These are phyloP conservation scores for Cladosporium sp. DNA, from an alignment of 2,329 filamentous ascomycete species.

Conservation along the genomic window DNA sequence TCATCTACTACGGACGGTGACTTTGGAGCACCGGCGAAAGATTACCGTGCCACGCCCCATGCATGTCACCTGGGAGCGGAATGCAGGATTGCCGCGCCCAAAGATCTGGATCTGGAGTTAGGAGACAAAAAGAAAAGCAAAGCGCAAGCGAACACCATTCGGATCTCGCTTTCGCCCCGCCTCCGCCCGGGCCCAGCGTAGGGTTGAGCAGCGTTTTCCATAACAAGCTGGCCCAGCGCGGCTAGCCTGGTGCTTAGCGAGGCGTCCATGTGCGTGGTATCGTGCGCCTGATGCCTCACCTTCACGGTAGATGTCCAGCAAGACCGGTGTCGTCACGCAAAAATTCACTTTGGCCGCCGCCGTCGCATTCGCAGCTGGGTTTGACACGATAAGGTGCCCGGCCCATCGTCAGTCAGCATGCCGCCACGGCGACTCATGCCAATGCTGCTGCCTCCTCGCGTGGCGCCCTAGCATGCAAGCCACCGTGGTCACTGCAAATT, in stretches of 20 bases:
- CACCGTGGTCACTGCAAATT: not conserved
- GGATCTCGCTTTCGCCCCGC: not conserved
- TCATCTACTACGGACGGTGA: no score
- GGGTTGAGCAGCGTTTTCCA: not conserved
- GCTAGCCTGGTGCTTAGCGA: not conserved
- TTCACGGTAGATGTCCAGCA: not conserved
- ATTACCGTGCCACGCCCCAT: not conserved
- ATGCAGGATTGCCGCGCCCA: not conserved
- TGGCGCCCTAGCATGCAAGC: slow-evolving; percentile 1
- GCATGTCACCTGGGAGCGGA: not conserved
- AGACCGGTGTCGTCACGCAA: not conserved
- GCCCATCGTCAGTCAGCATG: slow-evolving; percentile 3
- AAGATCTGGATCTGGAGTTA: slow-evolving; percentile 1
- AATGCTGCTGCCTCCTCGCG: not conserved
- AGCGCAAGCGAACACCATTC: not conserved
- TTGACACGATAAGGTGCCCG: not conserved
- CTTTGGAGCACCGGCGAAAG: no score
- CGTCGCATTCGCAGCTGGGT: not conserved
- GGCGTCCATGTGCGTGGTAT: not conserved
- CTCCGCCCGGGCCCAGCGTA: not conserved
- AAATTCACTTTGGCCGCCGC: not conserved
- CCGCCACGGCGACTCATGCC: not conserved
- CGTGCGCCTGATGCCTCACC: not conserved
- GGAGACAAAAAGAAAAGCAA: not conserved
- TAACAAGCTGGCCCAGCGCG: not conserved